Evolutionary conservation across 345 rosid species (phyloP), one percentile per base, ranked within the genome.

Genomic region (Noccaea caerulescens): DNA sequence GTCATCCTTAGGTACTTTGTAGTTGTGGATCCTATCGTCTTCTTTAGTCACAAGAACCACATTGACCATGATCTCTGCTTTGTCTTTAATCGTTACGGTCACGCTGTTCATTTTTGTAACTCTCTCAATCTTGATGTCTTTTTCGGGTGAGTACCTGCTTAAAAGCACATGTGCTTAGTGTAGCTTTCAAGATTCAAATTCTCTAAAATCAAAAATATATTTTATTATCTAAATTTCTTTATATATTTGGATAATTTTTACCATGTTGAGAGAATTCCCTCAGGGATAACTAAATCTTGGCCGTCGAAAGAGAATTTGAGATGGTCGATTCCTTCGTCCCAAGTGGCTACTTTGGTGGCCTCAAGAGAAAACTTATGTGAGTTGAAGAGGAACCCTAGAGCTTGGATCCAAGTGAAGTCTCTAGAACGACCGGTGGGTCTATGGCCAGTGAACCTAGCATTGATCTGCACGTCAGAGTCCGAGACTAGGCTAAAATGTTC

Each of bases 31-130:
- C 42, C 69, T 81, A 32, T 86, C 81, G 23, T 87, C 87, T 80
- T 90, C 84, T 74, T 81, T 79, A 0, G 84, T 86, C 12, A 87
- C 86, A 1, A 86, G 91, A 36, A 86, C 84, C 3, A 78, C 91
- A 42, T 76, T 84, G 50, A 90, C 69, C 34, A 75, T 76, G 30
- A 87, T 83, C 74, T 84, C 88, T 6, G 73, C 81, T 3, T 73
- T 47, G 10, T 81, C 84, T 14, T 67, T 64, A 0, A 90, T 16
- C 1, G 75, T 78, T 47, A 86, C 72, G 3, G 58, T 16, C 30
- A 72, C 84, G 27, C 82, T 82, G 61, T 85, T 89, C 76, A 72
- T 84, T 64, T 34, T 69, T 6, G 82, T 69, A 11, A 63, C 72
- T 68, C 90, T 82, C 76, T 81, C 86, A 1, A 89, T 78, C 61